Evolutionary conservation across 2,329 filamentous ascomycete genomes (phyloP), one percentile per base, ranked within the genome.

Genomic region (Pseudogymnoascus pannorum): DNA sequence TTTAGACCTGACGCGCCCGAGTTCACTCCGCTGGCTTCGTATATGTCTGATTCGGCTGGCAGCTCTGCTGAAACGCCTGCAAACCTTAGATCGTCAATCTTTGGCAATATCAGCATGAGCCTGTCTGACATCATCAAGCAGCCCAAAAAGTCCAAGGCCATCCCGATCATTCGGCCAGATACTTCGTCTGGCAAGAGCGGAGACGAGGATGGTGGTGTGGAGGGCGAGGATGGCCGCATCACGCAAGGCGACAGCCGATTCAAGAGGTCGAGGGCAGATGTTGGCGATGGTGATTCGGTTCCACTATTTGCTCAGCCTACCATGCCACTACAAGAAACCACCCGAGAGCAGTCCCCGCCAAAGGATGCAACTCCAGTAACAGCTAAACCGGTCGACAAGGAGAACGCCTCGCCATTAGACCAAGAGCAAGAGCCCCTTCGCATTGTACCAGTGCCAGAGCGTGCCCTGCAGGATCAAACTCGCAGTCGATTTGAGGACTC

Each of bases 1-100:
- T 91, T 93, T 75, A 86, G 89, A 63, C 87, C 89, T 2, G 87
- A 88, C 71, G 91, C 89, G 3, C 89, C 89, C 11, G 78, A 83
- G 0, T 95, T 95, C 72, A 91, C 86, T 18, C 90, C 90, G 2
- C 76, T 78, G 62, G 72, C 75, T 33, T 74, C 77, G 3, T 65
- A 62, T 6, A 69, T 81, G 64, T 74, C 78, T 57, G 75, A 78
- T 57, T 78, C 81, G 1, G 71, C 83, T 58, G 75, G 76, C 3
- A 82, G 78, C 62, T 74, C 75, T 8, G 76, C 73, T 60, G 80
- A 81, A 44, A 66, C 44, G 4, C 16, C 36, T 18, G 48, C 42
- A 59, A 58, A 40, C 36, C 24, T 57, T n/a, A 59, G 58, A 18
- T 76, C 76, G 64, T 81, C 82, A 59, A 89, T 92, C 67, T 91